Conservation (phyloP, 2,329 filamentous ascomycete species). For the Didymella segeticola region DNA sequence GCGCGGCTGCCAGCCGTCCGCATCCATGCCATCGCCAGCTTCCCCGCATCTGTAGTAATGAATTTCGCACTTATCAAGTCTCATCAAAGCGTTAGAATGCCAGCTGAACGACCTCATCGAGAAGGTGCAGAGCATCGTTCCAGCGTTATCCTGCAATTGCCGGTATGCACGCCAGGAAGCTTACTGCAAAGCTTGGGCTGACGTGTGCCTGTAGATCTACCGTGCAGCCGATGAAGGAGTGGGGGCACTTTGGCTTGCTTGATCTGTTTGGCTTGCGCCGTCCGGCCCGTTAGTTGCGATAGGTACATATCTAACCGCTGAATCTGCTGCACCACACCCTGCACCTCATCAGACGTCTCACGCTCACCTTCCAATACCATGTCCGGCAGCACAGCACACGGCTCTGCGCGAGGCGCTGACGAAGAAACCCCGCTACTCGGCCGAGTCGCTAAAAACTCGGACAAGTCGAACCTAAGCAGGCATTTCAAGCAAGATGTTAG, state of each 20-base stretch:
- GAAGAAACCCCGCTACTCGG: conserved; percentile 46
- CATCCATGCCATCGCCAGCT: conserved; percentile 8
- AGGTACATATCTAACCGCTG: conserved; percentile 11
- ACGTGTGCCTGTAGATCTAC: conserved; percentile 21
- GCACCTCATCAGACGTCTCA: conserved; percentile 6
- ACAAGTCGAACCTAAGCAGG: conserved; percentile 23
- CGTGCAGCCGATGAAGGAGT: conserved; percentile 1
- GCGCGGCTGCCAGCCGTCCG: conserved; percentile 6
- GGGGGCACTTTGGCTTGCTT: background rate
- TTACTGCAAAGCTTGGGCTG: conserved; percentile 34
- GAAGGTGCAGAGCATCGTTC: conserved; percentile 2
- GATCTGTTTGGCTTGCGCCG: conserved; percentile 12
- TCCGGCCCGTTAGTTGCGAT: conserved; percentile 5
- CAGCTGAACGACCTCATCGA: background rate
- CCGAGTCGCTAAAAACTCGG: conserved; percentile 33
- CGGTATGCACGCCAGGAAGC: conserved; percentile 25
- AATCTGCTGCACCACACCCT: conserved; percentile 9
- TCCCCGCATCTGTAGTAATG: conserved; percentile 22
- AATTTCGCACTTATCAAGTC: conserved; percentile 19
- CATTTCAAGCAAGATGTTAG: conserved; percentile 60
- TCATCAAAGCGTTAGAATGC: conserved; percentile 4
- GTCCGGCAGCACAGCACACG: conserved; percentile 2
- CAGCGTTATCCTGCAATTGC: conserved; percentile 37
- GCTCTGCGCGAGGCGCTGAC: conserved; percentile 24
- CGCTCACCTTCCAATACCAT: conserved; percentile 10